A percentile compares a stretch with the other conserved stretches of the same genome.
These are phyloP conservation scores for Xylaria flabelliformis DNA, from an alignment of 495 filamentous ascomycete species.

Conservation along the genomic window DNA sequence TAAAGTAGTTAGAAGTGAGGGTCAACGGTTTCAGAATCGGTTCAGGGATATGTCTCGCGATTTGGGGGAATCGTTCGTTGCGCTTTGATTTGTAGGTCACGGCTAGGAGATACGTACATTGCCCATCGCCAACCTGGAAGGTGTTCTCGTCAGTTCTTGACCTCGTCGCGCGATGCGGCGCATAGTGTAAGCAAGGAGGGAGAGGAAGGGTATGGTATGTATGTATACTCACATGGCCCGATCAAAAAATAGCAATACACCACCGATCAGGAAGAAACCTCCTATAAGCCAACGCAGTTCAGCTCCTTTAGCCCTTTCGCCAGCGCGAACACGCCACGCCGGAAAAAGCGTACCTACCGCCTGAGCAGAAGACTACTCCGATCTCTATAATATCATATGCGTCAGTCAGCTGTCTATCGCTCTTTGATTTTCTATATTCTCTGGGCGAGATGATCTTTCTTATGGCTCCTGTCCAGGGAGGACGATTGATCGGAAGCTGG, in stretches of 20 bases:
- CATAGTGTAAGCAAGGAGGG: conserved; percentile 11
- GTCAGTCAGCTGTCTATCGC: conserved; percentile 19
- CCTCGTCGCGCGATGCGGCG: not conserved
- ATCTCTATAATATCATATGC: conserved; percentile 68
- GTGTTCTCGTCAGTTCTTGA: conserved; percentile 14
- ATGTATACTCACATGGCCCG: conserved; percentile 85
- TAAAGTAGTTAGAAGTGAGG: conserved; percentile 4
- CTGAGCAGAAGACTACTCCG: conserved; percentile 93
- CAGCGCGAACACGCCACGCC: conserved; percentile 28
- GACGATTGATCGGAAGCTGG: not conserved
- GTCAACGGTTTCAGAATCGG: not conserved
- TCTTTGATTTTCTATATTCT: not conserved
- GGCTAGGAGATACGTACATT: conserved; percentile 60
- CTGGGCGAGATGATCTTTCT: not conserved
- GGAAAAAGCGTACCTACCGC: conserved; percentile 68
- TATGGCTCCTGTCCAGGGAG: not conserved
- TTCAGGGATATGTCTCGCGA: not conserved
- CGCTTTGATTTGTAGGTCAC: not conserved
- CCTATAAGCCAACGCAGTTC: conserved; percentile 56
- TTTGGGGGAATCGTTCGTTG: not conserved
- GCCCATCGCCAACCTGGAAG: conserved; percentile 81
- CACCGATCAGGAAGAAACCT: conserved; percentile 90
- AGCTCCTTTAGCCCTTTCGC: conserved; percentile 21
- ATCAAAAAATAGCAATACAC: conserved; percentile 96
- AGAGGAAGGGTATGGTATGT: conserved; percentile 52